A percentile compares a stretch with the other conserved stretches of the same genome.
These are phyloP conservation scores for Hanseniaspora taiwanica DNA, from an alignment of 805 yeast genomes.

Conservation along the genomic window DNA sequence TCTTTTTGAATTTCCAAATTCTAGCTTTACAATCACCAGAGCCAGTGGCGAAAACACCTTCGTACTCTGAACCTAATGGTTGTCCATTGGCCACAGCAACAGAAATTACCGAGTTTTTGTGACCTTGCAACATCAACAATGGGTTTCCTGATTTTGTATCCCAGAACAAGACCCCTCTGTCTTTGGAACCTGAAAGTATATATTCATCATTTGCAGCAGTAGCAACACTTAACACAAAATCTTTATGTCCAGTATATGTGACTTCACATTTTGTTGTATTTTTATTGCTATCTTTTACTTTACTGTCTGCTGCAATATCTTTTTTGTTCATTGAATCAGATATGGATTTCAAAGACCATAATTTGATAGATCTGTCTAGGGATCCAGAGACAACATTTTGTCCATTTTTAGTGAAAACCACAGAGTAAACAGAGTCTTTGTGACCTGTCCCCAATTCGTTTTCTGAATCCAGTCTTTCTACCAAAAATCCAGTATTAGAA, in stretches of 20 bases:
- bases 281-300: constrained; percentile 27
- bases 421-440: constrained; percentile 90
- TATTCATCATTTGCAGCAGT: constrained; percentile 87
- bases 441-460: constrained; percentile 85
- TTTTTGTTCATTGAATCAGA: constrained; percentile 26
- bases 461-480: constrained; percentile 85
- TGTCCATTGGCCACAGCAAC: constrained; percentile 83
- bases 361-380: constrained; percentile 86
- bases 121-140: constrained; percentile 90
- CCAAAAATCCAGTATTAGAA: constrained; percentile 78
- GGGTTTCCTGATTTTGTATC: constrained; percentile 87
- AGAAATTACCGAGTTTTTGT: constrained; percentile 86
- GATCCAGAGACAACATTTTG: constrained; percentile 90
- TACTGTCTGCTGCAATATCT: constrained; percentile 26
- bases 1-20: constrained; percentile 71
- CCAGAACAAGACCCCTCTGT: constrained; percentile 96
- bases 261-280: constrained; percentile 52
- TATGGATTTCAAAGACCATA: constrained; percentile 70
- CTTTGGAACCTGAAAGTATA: constrained; percentile 89
- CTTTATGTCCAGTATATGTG: constrained; percentile 91
- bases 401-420: constrained; percentile 85
- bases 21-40: constrained; percentile 96
- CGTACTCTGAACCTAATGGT: constrained; percentile 38
- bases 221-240: constrained; percentile 87
- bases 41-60: constrained; percentile 91